Evolutionary conservation across 495 filamentous ascomycete species (phyloP), one percentile per base, ranked within the genome.

Genomic region (Ramalina intermedia): DNA sequence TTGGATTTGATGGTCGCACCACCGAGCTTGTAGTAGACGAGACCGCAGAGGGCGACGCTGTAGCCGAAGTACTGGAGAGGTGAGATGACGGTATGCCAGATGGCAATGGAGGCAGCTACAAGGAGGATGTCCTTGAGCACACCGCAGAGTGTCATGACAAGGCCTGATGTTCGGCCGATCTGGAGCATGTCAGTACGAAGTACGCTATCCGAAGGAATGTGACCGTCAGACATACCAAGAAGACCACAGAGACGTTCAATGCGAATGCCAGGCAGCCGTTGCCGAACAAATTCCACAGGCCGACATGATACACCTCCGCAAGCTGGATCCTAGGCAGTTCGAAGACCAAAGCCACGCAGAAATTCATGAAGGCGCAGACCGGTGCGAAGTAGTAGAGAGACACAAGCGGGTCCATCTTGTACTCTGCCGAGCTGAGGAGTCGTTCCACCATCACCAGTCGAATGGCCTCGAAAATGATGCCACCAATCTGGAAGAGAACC

Each of bases 41-140:
- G 86, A 57, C 91, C 91, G 57, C 73, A 67, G 27, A 98, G 79
- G 43, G 91, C 88, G 60, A 98, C 80, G 61, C 75, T 79, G 76
- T 98, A 98, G 56, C 91, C 91, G 69, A 96, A 94, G 69, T 85
- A 81, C 69, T 98, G 91, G 41, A 93, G 78, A 41, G 63, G 64
- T 18, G 85, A 76, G 58, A 98, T 82, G 20, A 80, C 79, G 52
- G 87, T 91, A 49, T 80, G 71, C 82, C 86, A 95, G 65, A 98
- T 82, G 52, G 85, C 60, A 76, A 96, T 91, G 48, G 87, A 94
- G 46, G 85, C 85, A 47, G 72, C 68, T 43, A 98, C 89, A 26
- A 98, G 83, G 51, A 98, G 79, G 56, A 98, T 90, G 72, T 98
- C 91, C 75, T 98, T 98, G 61, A 96, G 80, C 50, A 98, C 89